Conservation (phyloP, 371 early-diverging fungal species). For the Aphelidium insulamus region DNA sequence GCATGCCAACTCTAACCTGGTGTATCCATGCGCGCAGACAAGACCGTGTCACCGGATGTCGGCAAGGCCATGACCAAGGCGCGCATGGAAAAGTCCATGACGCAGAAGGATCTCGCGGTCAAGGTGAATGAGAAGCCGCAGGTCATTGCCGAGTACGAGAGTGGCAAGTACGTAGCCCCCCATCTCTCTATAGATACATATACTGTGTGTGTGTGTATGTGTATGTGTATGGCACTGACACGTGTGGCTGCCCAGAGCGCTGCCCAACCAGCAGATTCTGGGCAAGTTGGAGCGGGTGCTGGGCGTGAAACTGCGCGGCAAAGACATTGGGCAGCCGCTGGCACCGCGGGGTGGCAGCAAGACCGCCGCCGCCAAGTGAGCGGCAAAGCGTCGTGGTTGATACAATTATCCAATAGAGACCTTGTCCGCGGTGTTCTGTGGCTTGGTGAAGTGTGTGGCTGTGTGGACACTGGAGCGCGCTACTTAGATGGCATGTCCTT, state of each 20-base stretch:
- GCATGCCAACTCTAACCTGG: conserved; percentile 21
- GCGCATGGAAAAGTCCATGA: conserved; percentile 45
- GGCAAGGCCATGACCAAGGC: conserved; percentile 67
- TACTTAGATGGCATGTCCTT: too few species aligned
- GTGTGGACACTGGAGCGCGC: too few species aligned
- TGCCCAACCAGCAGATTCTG: conserved; percentile 80
- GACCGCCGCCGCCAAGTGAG: too few species aligned
- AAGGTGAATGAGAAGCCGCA: conserved; percentile 53
- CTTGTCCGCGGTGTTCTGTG: too few species aligned
- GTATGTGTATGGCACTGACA: conserved; percentile 22
- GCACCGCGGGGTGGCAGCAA: conserved; percentile 1
- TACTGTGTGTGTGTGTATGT: neutral
- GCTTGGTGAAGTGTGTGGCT: too few species aligned
- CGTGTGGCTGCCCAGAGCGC: conserved; percentile 59
- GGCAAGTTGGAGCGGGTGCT: conserved; percentile 72
- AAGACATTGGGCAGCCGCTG: conserved; percentile 51
- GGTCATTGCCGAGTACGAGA: conserved; percentile 13
- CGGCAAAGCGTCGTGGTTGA: too few species aligned
- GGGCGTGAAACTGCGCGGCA: conserved; percentile 76
- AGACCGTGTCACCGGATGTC: conserved; percentile 15
- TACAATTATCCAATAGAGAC: too few species aligned
- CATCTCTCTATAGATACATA: neutral
- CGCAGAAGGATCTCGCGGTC: conserved; percentile 76
- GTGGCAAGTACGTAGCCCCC: conserved; percentile 16
- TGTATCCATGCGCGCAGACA: neutral